Base-by-base conservation (phyloP, 768 basidiomycete genomes). In the Daedaleopsis sinensis region DNA sequence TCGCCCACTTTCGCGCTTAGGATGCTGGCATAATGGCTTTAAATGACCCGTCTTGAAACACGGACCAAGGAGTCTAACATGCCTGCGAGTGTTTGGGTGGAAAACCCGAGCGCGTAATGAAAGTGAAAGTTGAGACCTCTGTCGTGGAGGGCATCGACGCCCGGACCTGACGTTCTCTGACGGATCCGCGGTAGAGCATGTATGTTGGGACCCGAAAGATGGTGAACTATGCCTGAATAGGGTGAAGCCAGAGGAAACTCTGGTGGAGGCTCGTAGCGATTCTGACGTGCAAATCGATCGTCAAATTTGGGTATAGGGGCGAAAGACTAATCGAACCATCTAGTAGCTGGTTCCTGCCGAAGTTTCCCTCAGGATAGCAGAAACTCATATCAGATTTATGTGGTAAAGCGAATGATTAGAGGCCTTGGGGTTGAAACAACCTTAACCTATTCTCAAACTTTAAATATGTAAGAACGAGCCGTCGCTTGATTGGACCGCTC, bases 241-340 rank as follows among this genome's bases (percentile, higher is more conserved):
- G 27, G 27, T 32, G 27, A 32, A 32, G 27, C 27, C 27, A 91
- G 89, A 89, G 90, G 89, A 91, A 91, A 92, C 90, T 89, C 89
- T 91, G 90, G 88, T 91, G 89, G 89, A 91, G 88, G 90, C 87
- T 89, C 86, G 87, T 89, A 91, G 90, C 89, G 86, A 88, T 92
- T 91, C 90, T 92, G 90, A 91, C 88, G 87, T 91, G 90, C 90
- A 92, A 91, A 91, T 91, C 89, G 87, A 90, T 91, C 86, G 89
- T 91, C 87, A 80, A 89, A 91, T 88, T 89, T 90, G 89, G 88
- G 89, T 90, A 91, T 91, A 91, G 90, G 90, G 90, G 89, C 86
- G 87, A 91, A 91, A 91, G 90, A 91, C 90, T 89, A 90, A 91
- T 92, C 88, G 88, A 91, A 90, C 89, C 89, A 89, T 90, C 82